These are phyloP conservation scores for Alliaria petiolata DNA, from an alignment of 345 rosid genomes.

Conservation along the genomic window DNA sequence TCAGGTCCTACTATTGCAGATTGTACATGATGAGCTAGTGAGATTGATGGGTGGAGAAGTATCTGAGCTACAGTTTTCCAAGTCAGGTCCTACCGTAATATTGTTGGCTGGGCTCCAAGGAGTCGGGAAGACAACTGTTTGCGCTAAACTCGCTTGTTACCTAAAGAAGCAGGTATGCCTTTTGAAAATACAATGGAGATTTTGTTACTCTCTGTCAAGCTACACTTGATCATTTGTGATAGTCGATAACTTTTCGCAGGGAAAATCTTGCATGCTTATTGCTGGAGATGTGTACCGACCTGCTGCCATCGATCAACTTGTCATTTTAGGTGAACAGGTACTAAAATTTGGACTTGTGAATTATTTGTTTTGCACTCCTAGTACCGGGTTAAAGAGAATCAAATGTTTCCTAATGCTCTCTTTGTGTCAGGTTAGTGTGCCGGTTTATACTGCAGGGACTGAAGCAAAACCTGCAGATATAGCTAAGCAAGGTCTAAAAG, in stretches of 20 bases:
- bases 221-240: neutral
- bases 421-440: conserved; percentile 77
- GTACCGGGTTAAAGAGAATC: neutral
- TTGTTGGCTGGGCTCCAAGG: conserved; percentile 96
- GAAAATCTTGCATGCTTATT: conserved; percentile 90
- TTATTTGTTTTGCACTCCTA: neutral
- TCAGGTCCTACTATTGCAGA: conserved; percentile 42
- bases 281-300: conserved; percentile 99
- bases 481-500: conserved; percentile 80
- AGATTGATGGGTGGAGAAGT: conserved; percentile 99
- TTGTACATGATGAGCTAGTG: conserved; percentile 84
- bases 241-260: conserved; percentile 39
- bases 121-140: conserved; percentile 96
- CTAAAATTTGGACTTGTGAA: conserved; percentile 14
- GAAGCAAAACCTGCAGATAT: conserved; percentile 84
- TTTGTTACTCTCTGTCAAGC: conserved; percentile 2
- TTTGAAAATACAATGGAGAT: neutral
- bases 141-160: conserved; percentile 88
- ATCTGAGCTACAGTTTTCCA: conserved; percentile 78
- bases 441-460: conserved; percentile 86
- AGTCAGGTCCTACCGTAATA: conserved; percentile 80
- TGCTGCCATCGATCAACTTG: conserved; percentile 97
- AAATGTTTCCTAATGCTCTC: conserved; percentile 27
- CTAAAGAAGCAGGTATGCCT: conserved; percentile 78
- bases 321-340: conserved; percentile 94